phyloP scores from a whole-genome alignment of 2,329 filamentous ascomycete species.

The Alternaria solani region DNA sequence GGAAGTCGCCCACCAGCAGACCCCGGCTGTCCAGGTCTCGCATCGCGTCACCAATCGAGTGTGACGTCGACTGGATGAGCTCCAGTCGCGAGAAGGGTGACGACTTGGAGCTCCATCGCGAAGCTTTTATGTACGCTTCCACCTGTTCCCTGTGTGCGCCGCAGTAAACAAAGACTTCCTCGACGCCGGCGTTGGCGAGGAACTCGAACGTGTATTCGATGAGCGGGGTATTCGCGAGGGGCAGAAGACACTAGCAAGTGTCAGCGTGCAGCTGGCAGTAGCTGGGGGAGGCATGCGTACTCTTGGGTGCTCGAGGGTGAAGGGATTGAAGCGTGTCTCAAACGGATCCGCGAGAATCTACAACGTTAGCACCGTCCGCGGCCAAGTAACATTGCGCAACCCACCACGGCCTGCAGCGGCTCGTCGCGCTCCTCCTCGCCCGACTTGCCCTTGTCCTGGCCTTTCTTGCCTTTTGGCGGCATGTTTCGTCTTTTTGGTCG shows the following conservation, averaged over 20 bases:
- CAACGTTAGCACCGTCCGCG: conserved; percentile 26
- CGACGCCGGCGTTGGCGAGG: conserved; percentile 91
- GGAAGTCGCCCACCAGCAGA: conserved; percentile 87
- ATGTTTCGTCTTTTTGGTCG: conserved; percentile 38
- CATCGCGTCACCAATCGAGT: conserved; percentile 91
- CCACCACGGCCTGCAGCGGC: conserved; percentile 68
- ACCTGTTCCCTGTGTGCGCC: conserved; percentile 86
- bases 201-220: conserved; percentile 99
- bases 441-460: conserved; percentile 49
- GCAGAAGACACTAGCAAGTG: conserved; percentile 78
- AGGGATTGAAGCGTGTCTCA: conserved; percentile 88
- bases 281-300: conserved; percentile 59
- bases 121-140: conserved; percentile 82
- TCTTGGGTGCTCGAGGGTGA: conserved; percentile 86
- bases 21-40: conserved; percentile 88
- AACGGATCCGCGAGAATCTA: conserved; percentile 94
- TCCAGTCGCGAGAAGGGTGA: conserved; percentile 83
- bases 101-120: conserved; percentile 76
- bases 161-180: conserved; percentile 92
- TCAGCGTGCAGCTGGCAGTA: conserved; percentile 28
- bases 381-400: conserved; percentile 36
- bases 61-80: conserved; percentile 85
- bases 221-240: conserved; percentile 89
- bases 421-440: conserved; percentile 68
- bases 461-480: conserved; percentile 60